Conservation (phyloP, 1,284 basidiomycete genomes). For the Bondarzewia mesenterica region DNA sequence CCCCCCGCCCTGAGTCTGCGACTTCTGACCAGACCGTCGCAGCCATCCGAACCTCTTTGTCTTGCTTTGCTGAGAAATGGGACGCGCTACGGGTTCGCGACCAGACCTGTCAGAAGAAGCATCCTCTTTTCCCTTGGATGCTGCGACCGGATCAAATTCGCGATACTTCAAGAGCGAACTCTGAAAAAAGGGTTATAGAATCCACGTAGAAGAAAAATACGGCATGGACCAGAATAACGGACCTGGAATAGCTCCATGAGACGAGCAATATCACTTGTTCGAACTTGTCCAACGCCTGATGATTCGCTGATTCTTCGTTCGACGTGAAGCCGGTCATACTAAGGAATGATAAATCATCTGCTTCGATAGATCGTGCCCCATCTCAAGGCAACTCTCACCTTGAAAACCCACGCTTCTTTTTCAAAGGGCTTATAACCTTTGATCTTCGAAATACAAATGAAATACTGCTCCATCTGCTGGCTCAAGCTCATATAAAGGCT, state of each 20-base stretch:
- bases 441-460: conserved; percentile 50
- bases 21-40: conserved; percentile 4
- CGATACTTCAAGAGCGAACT: conserved; percentile 45
- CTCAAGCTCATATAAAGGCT: conserved; percentile 71
- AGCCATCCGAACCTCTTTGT: conserved; percentile 7
- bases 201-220: background rate
- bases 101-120: background rate
- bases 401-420: conserved; percentile 71
- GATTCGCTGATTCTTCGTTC: conserved; percentile 47
- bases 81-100: background rate
- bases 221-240: conserved; percentile 5
- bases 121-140: background rate
- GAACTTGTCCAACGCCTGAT: conserved; percentile 32
- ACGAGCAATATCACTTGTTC: conserved; percentile 73
- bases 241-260: conserved; percentile 80
- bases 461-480: conserved; percentile 75
- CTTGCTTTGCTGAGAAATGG: conserved; percentile 6
- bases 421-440: conserved; percentile 68
- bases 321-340: conserved; percentile 70
- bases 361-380: background rate
- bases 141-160: conserved; percentile 8
- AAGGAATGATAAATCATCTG: background rate
- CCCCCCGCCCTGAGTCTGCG: conserved; percentile 1
- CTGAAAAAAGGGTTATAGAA: conserved; percentile 22
- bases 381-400: conserved; percentile 30